Conservation (phyloP, 805 yeast species). For the Candida montana region DNA sequence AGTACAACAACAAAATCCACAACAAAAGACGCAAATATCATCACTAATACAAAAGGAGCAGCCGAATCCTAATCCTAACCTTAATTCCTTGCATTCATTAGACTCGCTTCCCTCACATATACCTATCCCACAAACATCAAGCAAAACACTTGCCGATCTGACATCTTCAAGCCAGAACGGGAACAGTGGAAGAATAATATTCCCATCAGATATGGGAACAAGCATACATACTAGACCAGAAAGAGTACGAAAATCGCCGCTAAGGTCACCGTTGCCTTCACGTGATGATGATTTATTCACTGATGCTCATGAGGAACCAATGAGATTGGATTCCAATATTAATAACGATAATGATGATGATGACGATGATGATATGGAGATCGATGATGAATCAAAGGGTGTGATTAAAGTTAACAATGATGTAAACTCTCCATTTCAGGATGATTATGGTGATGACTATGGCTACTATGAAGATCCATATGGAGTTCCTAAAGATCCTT, state of each 20-base stretch:
- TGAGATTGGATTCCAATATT: slow-evolving; percentile 1
- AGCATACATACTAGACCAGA: neutral
- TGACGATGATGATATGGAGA: slow-evolving; percentile 25
- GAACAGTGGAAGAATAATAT: slow-evolving; percentile 12
- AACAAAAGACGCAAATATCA: neutral
- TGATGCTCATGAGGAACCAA: slow-evolving; percentile 21
- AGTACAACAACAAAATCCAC: slow-evolving; percentile 2
- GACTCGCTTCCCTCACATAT: too few species aligned
- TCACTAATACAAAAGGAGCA: neutral
- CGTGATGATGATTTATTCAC: slow-evolving; percentile 17
- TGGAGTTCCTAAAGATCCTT: neutral
- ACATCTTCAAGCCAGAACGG: slow-evolving; percentile 2
- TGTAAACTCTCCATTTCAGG: neutral
- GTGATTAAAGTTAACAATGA: slow-evolving; percentile 14
- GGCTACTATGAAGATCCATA: slow-evolving; percentile 1
- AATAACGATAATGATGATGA: slow-evolving; percentile 1
- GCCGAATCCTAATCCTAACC: too few species aligned
- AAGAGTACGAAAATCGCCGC: slow-evolving; percentile 8
- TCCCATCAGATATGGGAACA: slow-evolving; percentile 5
- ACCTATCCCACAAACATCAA: neutral
- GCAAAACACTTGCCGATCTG: neutral
- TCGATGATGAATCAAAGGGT: slow-evolving; percentile 24
- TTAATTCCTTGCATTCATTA: too few species aligned
- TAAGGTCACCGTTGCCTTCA: slow-evolving; percentile 17
- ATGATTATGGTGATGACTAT: slow-evolving; percentile 7